These are phyloP conservation scores for Solanum lignicaule DNA, from an alignment of 257 asterid species.

Conservation along the genomic window DNA sequence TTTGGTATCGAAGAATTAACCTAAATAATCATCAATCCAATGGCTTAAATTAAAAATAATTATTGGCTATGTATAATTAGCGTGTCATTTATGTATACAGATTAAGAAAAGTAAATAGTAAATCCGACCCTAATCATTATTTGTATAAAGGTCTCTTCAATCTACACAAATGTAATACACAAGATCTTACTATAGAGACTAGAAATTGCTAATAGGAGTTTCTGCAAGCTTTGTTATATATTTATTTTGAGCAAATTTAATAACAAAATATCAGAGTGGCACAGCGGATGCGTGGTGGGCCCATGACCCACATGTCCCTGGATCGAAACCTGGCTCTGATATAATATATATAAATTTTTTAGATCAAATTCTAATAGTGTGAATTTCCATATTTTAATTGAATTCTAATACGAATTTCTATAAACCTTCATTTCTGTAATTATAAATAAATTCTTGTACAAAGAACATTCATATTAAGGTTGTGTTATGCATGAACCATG, in stretches of 20 bases:
- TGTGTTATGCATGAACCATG: too few relatives aligned
- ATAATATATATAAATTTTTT: not conserved
- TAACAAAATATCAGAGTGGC: too few relatives aligned
- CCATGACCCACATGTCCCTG: conserved; percentile 99
- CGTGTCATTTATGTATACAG: not conserved
- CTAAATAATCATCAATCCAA: too few relatives aligned
- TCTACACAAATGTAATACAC: too few relatives aligned
- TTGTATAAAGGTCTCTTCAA: too few relatives aligned
- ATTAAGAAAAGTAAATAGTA: not conserved
- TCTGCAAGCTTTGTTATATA: not conserved
- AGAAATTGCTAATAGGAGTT: not conserved
- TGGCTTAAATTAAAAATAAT: not conserved
- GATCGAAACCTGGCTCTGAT: conserved; percentile 99
- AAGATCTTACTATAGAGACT: too few relatives aligned
- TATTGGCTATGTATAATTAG: not conserved
- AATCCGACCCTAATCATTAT: not conserved
- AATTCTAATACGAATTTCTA: not conserved
- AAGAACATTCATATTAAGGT: too few relatives aligned
- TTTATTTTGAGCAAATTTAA: rapidly evolving
- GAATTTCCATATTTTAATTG: too few relatives aligned
- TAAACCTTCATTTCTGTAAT: too few relatives aligned
- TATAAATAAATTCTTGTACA: too few relatives aligned
- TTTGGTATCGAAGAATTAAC: too few relatives aligned
- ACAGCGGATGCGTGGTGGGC: conserved; percentile 83
- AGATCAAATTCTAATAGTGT: too few relatives aligned